Base-by-base conservation (phyloP, 176 grass and related monocot species). In the Puya raimondii region DNA sequence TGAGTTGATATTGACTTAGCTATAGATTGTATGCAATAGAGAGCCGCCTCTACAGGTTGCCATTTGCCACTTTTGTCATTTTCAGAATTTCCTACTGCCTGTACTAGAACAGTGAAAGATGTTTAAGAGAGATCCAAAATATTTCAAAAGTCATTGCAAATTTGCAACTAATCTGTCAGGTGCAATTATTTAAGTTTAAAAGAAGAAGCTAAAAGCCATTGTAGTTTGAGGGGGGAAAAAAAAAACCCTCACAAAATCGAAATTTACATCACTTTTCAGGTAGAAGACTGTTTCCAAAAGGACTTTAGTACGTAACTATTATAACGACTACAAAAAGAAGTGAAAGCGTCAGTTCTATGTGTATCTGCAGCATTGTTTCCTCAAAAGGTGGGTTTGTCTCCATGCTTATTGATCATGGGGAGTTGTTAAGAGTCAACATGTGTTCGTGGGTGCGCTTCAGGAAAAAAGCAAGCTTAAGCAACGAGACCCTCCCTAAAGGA, bases 21-120 rank as follows among this genome's bases (percentile, higher is more conserved):
- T 53, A 99, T 89, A 50, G 94, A 84, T 88, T 91, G 89, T 81
- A 99, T 92, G 74, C 89, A 99, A 73, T 89, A 92, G 54, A 99
- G 69, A 17, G 90, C 89, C 72, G 94, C 89, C 77, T 99, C 94
- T 66, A 91, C 61, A 75, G 87, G 94, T 80, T 93, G 89, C 94
- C 89, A 99, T 64, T 81, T 99, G 66, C 79, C 80, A 48, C 67
- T 82, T 73, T 88, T 76, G 48, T 88, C 75, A 14, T 51, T 74
- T 12, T 51, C 78, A 13, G 70, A 80, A 79, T 73, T 90, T 68
- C 74, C 84, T 76, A 89, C 81, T 61, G 94, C 86, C 94, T 99
- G 75, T 70, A 79, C 78, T 56, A 65, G 64, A 69, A 68, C 68
- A 80, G 49, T 56, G 67, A 26, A 74, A 80, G 18, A 54, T 10